Evolutionary conservation across 768 basidiomycete genomes (phyloP), one percentile per base, ranked within the genome.

Genomic region (Tylopilus rubrobrunneus): DNA sequence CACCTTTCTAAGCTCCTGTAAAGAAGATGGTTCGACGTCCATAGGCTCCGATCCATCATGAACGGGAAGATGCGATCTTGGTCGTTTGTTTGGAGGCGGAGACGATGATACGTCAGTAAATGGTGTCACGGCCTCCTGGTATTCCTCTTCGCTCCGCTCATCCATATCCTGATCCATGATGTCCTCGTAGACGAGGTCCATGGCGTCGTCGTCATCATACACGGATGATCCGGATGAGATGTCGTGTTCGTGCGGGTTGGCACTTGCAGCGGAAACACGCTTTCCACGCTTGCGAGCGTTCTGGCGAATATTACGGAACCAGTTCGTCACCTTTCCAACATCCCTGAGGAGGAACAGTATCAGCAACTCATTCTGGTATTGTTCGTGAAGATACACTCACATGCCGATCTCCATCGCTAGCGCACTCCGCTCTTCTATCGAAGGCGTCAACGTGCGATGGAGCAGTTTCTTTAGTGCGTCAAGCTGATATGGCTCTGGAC

Each of bases 261-360:
- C 45, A 43, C 74, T 48, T 76, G 75, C 56, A 74, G 78, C 15
- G 31, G 62, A 52, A 25, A 33, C 45, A 57, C 73, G 80, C 71
- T 77, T 83, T 52, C 80, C 78, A 23, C 88, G 82, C 69, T 84
- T 89, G 41, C 88, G 74, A n/a, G 88, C 79, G 17, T 86, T 87
- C 71, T 92, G 89, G 36, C 89, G 81, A 53, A 91, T 76, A 65
- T 92, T 92, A 34, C 89, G 78, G 76, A 91, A 91, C 89, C 89
- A 92, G 67, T 92, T 92, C 17, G 89, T 89, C 49, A 92, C 88
- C 71, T 89, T 89, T 58, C 84, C 85, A 52, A 91, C 69, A 70
- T 92, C 89, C 89, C 82, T 85, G 53, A 14, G 50, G 53, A 14
- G 50, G 49, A 52, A 40, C 19, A 27, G 56, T 50, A 63, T 53